Conservation (phyloP, 805 yeast genomes). For the Debaryomyces prosopidis region DNA sequence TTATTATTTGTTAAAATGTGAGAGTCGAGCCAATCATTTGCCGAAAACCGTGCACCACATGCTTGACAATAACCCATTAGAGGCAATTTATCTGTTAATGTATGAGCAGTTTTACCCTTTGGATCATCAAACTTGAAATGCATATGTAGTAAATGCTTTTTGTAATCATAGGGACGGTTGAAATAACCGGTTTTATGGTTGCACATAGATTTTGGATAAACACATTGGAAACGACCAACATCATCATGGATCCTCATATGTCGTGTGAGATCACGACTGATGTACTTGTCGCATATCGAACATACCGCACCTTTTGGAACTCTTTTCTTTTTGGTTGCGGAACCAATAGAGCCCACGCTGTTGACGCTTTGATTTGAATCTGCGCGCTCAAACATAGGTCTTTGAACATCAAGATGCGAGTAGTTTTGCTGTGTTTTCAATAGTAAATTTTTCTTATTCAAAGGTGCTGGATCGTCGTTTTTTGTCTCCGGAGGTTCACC, state of each 20-base stretch:
- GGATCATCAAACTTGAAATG: slow-evolving; percentile 46
- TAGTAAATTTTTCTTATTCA: not conserved
- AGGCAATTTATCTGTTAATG: slow-evolving; percentile 42
- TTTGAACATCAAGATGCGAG: slow-evolving; percentile 3
- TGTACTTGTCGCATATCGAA: slow-evolving; percentile 39
- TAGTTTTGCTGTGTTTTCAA: not conserved
- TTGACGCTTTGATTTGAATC: slow-evolving; percentile 14
- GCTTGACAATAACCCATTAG: slow-evolving; percentile 37
- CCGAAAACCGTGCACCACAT: slow-evolving; percentile 52
- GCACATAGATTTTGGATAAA: slow-evolving; percentile 39
- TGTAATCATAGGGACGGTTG: slow-evolving; percentile 47
- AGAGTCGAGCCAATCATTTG: slow-evolving; percentile 54
- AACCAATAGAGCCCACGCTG: slow-evolving; percentile 12
- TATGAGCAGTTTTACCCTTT: slow-evolving; percentile 37
- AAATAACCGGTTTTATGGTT: slow-evolving; percentile 43
- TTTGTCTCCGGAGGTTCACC: not conserved
- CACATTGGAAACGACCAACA: slow-evolving; percentile 43
- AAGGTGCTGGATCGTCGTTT: not conserved
- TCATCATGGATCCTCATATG: slow-evolving; percentile 47
- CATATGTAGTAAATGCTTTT: slow-evolving; percentile 42
- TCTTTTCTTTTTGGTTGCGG: slow-evolving; percentile 23
- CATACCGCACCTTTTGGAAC: slow-evolving; percentile 38
- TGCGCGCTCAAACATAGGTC: slow-evolving; percentile 15
- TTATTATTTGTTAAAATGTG: slow-evolving; percentile 46
- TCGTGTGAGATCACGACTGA: slow-evolving; percentile 41